Evolutionary conservation across 306 rosid genomes (phyloP), one percentile per base, ranked within the genome.

Genomic region (Begonia fuchsioides): DNA sequence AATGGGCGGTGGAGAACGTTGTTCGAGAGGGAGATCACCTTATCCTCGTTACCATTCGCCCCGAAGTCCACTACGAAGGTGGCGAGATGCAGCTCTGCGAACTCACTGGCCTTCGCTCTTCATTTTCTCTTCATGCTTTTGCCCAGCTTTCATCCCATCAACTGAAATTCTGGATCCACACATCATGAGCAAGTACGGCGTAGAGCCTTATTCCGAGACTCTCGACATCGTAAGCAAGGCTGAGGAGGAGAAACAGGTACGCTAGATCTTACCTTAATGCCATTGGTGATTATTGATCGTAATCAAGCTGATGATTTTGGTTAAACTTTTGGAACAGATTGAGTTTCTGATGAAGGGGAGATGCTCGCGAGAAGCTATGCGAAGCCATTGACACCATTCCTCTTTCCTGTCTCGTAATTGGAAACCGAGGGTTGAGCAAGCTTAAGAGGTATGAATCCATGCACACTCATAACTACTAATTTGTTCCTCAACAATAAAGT

Each of bases 81-180:
- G 95, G 94, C 47, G 94, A 81, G 80, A 69, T 64, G 79, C 95
- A 81, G 62, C 97, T 90, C 20, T 90, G 95, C 95, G 61, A 39
- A 32, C 15, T 54, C 46, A 64, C 85, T 15, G 97, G 35, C 35
- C 45, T 41, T 13, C 12, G 14, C 12, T 41, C 1, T 41, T 41
- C 14, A 11, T 11, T 41, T 41, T 41, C 3, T 10, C 45, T 41
- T 10, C 14, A 5, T 41, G 10, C 12, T 41, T 10, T 10, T 41
- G 0, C 6, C 6, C 14, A 90, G 98, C 98, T 50, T 68, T 81
- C 5, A 75, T 76, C 17, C 98, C 95, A 52, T 20, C 75, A 10
- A 15, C 12, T 17, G 92, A 90, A 44, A 76, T 85, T 18, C 51
- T 64, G 41, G 82, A 90, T 47, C 62, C 73, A 13, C 49, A 32